Percentiles rank a stretch among this genome's conserved stretches.
Evolutionary conservation across 176 grass and related monocot genomes (phyloP).

Genomic region (Rhynchospora breviuscula): DNA sequence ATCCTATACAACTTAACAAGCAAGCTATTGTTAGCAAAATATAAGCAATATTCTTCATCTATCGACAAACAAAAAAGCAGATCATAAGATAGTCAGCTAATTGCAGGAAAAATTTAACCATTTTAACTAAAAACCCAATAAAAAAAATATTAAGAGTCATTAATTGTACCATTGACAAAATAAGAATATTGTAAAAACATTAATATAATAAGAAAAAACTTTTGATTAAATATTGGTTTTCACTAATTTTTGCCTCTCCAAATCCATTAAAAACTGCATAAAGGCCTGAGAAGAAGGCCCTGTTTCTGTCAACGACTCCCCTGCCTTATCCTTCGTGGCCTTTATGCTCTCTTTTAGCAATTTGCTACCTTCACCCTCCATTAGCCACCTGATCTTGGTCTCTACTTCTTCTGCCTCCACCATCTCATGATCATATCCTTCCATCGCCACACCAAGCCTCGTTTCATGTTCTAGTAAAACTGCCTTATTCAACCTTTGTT

Average conservation of each 20-base stretch:
- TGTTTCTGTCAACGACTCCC: slow-evolving; percentile 25
- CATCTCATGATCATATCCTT: slow-evolving; percentile 51
- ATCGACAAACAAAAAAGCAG: too few species aligned
- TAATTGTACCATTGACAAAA: too few species aligned
- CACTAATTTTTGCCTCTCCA: not conserved
- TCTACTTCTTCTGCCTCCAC: slow-evolving; percentile 54
- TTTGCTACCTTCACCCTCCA: slow-evolving; percentile 44
- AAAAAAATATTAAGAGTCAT: not conserved
- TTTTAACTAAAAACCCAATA: too few species aligned
- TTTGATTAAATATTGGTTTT: not conserved
- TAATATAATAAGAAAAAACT: not conserved
- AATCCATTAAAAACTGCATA: slow-evolving; percentile 19
- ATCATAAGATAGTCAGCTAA: too few species aligned
- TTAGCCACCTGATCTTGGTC: slow-evolving; percentile 44
- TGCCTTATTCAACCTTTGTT: slow-evolving; percentile 75
- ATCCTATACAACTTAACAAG: not conserved
- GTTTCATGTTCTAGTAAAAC: slow-evolving; percentile 44
- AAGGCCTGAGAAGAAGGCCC: slow-evolving; percentile 43
- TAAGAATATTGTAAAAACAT: not conserved
- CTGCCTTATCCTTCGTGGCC: slow-evolving; percentile 27
- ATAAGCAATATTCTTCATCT: too few species aligned
- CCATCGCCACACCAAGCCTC: slow-evolving; percentile 39
- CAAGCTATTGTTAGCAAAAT: too few species aligned
- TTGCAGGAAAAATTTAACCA: too few species aligned
- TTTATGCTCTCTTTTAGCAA: slow-evolving; percentile 21